Evolutionary conservation across 129 eudicot genomes (phyloP).

Genomic region (sunflower (Helianthus annuus)): HanXRQr2.0-SUNRISE NC_035449.2:147515085-147515584

Average conservation of each 20-base stretch:
- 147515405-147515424: conserved; percentile 94
- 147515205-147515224: background rate
- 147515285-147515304: background rate
- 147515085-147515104: conserved; percentile 6
- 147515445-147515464: conserved; percentile 93
- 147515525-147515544: conserved; percentile 25
- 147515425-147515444: conserved; percentile 93
- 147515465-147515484: conserved; percentile 95
- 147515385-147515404: conserved; percentile 99
- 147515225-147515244: background rate
- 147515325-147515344: conserved; percentile 1
- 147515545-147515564: too few species aligned
- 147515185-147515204: background rate
- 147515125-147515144: background rate
- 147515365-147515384: conserved; percentile 50
- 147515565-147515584: too few species aligned
- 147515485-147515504: conserved; percentile 94
- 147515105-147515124: background rate
- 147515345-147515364: conserved; percentile 16
- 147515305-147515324: background rate
- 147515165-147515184: background rate
- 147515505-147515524: conserved; percentile 79
- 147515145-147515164: background rate
- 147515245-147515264: background rate
- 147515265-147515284: background rate